Evolutionary conservation across 306 rosid genomes (phyloP), one percentile per base, ranked within the genome.

Genomic region (Cucurbita ficifolia): DNA sequence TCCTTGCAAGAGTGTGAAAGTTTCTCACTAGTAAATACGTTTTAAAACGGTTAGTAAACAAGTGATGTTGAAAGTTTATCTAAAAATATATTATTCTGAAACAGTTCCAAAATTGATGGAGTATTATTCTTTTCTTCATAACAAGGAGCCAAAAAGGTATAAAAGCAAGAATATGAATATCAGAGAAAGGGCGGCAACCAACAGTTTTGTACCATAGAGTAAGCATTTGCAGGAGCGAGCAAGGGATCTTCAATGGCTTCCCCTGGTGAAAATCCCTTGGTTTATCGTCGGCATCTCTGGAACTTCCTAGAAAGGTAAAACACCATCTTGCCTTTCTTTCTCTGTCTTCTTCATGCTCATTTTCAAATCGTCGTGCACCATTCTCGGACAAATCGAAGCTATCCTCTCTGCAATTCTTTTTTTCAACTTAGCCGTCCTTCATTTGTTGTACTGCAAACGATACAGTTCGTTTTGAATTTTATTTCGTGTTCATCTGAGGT

Each of bases 241-340:
- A 68, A 68, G 73, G 73, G 73, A 68, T 68, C 73, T 68, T 68
- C 73, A 46, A 68, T 68, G 73, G 73, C 73, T 46, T 68, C 55
- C 19, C 7, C 13, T 21, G 12, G 55, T 67, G 73, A 40, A 64
- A 64, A 19, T 5, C 71, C 52, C 50, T 40, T 64, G 51, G 51
- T 39, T 64, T 64, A 1, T 64, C 51, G n/a, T 64, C 1, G 35
- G 10, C 17, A 4, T 64, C 19, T 36, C 10, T 1, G 22, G 68
- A 61, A 61, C 46, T 36, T 36, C 68, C 68, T 61, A 14, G 46
- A 61, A 61, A 61, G 46, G 68, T 61, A 8, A 14, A 61, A 61
- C 46, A 16, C 46, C 22, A 61, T 14, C 5, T 35, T n/a, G 1
- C 0, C 46, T 8, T 13, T 61, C 17, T 61, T 61, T 39, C 22